phyloP scores from a whole-genome alignment of 208 protist species.

The Lotmaria passim region DNA sequence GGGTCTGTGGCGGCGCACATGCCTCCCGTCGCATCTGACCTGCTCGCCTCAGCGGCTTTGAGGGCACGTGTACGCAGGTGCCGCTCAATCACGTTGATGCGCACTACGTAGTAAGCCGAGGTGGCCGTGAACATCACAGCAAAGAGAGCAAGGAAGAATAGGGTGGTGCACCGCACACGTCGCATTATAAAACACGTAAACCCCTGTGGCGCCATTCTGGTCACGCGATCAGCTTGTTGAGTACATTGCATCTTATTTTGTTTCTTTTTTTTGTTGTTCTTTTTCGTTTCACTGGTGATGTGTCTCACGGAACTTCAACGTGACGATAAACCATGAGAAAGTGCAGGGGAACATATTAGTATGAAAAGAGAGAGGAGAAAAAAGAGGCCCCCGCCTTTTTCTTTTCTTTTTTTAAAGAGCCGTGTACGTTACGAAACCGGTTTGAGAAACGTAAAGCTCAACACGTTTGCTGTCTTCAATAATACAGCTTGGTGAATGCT shows the following conservation, averaged over 20 bases:
- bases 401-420: too few relatives aligned
- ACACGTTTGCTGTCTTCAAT: too few relatives aligned
- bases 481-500: too few relatives aligned
- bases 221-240: too few relatives aligned
- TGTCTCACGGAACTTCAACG: too few relatives aligned
- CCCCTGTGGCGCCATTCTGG: background rate
- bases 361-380: too few relatives aligned
- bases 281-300: background rate
- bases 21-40: background rate
- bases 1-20: background rate
- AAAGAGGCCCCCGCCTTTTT: too few relatives aligned
- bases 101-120: slow-evolving; percentile 33
- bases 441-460: too few relatives aligned
- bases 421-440: too few relatives aligned
- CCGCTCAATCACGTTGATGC: slow-evolving; percentile 24
- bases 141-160: slow-evolving; percentile 22
- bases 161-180: slow-evolving; percentile 9
- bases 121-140: slow-evolving; percentile 9
- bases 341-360: too few relatives aligned
- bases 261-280: background rate
- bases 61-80: background rate
- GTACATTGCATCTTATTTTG: background rate
- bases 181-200: slow-evolving; percentile 22
- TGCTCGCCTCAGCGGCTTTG: background rate
- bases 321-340: too few relatives aligned